A percentile compares a stretch with the other conserved stretches of the same genome.
Evolutionary conservation across 2,329 filamentous ascomycete genomes (phyloP).

Genomic region (Aspergillus carbonarius): DNA sequence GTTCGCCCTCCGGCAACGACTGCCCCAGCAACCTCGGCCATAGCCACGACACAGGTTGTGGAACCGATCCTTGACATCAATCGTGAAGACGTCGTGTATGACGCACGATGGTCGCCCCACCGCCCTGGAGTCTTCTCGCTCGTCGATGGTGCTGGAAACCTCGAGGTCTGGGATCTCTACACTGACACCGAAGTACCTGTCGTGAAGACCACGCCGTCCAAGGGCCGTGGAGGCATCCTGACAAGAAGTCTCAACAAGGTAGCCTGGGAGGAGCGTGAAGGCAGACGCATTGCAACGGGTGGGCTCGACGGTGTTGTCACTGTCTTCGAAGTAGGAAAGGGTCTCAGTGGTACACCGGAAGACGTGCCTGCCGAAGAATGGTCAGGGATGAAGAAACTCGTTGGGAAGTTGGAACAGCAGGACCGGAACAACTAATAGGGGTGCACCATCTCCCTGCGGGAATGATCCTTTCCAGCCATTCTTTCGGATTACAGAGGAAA

Average conservation of each 20-base stretch:
- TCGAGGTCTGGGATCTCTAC: slow-evolving; percentile 95
- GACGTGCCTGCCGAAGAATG: slow-evolving; percentile 83
- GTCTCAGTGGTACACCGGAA: slow-evolving; percentile 77
- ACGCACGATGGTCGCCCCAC: slow-evolving; percentile 90
- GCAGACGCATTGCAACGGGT: slow-evolving; percentile 81
- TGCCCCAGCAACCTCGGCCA: slow-evolving; percentile 37
- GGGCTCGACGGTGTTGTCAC: slow-evolving; percentile 89
- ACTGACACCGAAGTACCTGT: slow-evolving; percentile 90
- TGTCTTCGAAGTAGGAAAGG: slow-evolving; percentile 82
- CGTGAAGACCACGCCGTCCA: slow-evolving; percentile 71
- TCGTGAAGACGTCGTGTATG: slow-evolving; percentile 94
- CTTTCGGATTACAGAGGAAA: neutral
- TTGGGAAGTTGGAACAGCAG: slow-evolving; percentile 67
- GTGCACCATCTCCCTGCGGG: neutral
- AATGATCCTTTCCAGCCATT: neutral
- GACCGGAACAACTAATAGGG: slow-evolving; percentile 33
- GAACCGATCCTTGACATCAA: slow-evolving; percentile 83
- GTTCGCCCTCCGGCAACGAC: slow-evolving; percentile 59
- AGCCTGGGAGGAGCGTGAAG: slow-evolving; percentile 89
- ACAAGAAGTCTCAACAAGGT: slow-evolving; percentile 90
- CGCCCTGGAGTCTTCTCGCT: slow-evolving; percentile 93
- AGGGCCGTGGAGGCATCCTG: slow-evolving; percentile 62
- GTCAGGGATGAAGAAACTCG: slow-evolving; percentile 86
- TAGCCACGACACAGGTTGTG: slow-evolving; percentile 53
- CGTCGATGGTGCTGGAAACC: slow-evolving; percentile 85